Evolutionary conservation across 257 asterid genomes (phyloP), one percentile per base, ranked within the genome.

Genomic region (Lycium ferocissimum): DNA sequence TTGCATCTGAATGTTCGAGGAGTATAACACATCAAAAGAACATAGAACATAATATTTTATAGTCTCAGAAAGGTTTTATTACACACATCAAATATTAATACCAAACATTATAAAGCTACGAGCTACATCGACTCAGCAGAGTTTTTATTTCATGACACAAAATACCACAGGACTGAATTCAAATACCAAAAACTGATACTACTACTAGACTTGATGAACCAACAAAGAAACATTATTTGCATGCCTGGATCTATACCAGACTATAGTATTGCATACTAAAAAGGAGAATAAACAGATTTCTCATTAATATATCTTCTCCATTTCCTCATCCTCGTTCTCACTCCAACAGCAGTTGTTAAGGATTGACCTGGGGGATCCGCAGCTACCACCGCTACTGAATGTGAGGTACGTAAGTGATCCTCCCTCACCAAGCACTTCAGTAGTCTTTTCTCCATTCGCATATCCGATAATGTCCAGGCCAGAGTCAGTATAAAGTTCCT

Each of bases 331-430:
- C 59, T 43, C 69, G 80, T 49, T 14, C 51, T 84, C 85, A 86
- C 63, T 90, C 89, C 94, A 89, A 89, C 86, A 70, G 90, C 69
- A 86, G 5, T 89, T 86, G 2, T 8, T 9, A 84, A 95, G 92
- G 86, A 82, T 95, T 0, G 98, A 94, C 71, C 82, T 90, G 0
- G 98, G 98, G 38, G 98, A 95, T 11, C 92, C 92, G 11, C 97
- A 94, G 85, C 93, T 81, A 11, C 81, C 75, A 3, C 59, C 40
- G 86, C 89, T 90, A 0, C 84, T 83, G 83, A 91, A 95, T 88
- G 89, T 89, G 87, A 86, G 59, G 86, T 93, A 93, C 53, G 87
- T 43, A 2, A 92, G 59, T 4, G 94, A 88, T 35, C 94, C 96
- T 58, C 95, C 94, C 49, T 89, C 38, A 11, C 92, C 92, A 8